Evolutionary conservation across 805 yeast species (phyloP), one percentile per base, ranked within the genome.

Genomic region (Starmerella geochares): DNA sequence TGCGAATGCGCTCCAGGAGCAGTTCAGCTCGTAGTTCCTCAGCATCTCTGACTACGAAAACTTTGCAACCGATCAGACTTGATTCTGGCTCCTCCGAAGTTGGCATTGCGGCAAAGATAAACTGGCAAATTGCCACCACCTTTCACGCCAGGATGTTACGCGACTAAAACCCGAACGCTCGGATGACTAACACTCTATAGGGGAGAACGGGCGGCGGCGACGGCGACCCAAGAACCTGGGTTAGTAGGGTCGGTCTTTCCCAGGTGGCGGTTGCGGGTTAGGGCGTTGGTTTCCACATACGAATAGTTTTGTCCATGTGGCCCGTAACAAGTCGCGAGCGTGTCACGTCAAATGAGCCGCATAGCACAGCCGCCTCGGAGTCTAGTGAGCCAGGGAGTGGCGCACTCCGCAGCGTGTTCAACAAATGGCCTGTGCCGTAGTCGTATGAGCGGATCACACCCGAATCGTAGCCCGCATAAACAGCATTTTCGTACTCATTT

Each of bases 281-380:
- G 13, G 37, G 17, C 17, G 37, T 13, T 9, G 37, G 37, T 19
- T 14, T 11, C 84, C 85, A 81, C 13, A 80, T 62, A 59, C 79
- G 77, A 45, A 81, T 71, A 56, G 78, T 73, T 50, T 88, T 88
- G 65, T 90, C 97, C n/a, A 85, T 79, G 59, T 85, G 94, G 44
- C 95, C 86, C 1, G 95, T 85, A 19, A 92, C 74, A 50, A 92
- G 67, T 42, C 95, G 74, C 58, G 79, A 66, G 0, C 96, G 96
- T 52, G 86, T 79, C 14, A 72, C 69, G 64, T 92, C 96, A 63
- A 86, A 86, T 1, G 78, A 62, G 35, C 87, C 76, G 9, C 86
- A 73, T 55, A 81, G 71, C 5, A 90, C 77, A 8, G 94, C 82
- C 4, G 36, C 27, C 37, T 42, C 37, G 6, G 37, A 28, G 5